Conservation (phyloP, 2,329 filamentous ascomycete species). For the Byssoonygena ceratinophila region DNA sequence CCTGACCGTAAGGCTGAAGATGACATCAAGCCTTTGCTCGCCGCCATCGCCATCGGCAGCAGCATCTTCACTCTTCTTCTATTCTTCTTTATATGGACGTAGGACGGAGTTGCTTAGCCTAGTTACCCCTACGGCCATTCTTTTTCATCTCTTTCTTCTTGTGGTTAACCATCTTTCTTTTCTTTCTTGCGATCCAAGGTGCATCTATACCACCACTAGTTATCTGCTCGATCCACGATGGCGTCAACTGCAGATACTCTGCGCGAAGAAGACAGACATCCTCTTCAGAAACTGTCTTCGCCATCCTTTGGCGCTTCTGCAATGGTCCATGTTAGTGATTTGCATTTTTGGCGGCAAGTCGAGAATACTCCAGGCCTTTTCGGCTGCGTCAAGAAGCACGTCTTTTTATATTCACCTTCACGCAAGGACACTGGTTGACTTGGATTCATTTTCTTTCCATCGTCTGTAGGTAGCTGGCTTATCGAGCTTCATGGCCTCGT, state of each 20-base stretch:
- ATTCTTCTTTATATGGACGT: too few relatives aligned
- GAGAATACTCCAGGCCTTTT: too few relatives aligned
- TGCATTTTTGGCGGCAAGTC: not conserved
- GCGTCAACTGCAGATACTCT: not conserved
- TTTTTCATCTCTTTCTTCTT: not conserved
- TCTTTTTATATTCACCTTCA: not conserved
- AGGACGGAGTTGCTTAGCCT: too few relatives aligned
- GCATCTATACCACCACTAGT: too few relatives aligned
- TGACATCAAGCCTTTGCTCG: not conserved
- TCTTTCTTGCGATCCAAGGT: not conserved
- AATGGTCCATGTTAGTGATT: slow-evolving; percentile 32
- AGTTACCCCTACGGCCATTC: not conserved
- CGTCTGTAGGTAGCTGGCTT: slow-evolving; percentile 24
- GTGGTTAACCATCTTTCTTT: not conserved
- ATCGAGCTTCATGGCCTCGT: slow-evolving; percentile 36
- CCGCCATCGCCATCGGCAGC: not conserved
- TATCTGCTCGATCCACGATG: not conserved
- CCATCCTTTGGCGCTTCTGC: slow-evolving; percentile 36
- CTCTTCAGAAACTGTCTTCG: slow-evolving; percentile 35
- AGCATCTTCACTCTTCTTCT: not conserved
- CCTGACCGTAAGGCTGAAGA: not conserved
- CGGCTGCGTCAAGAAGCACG: not conserved
- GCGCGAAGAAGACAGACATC: slow-evolving; percentile 24
- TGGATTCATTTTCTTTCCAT: not conserved
- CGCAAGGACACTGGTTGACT: slow-evolving; percentile 17